Percentiles rank a stretch among this genome's conserved stretches.
Conservation (phyloP, 2,329 filamentous ascomycete genomes). For the Colletotrichum musicola region DNA sequence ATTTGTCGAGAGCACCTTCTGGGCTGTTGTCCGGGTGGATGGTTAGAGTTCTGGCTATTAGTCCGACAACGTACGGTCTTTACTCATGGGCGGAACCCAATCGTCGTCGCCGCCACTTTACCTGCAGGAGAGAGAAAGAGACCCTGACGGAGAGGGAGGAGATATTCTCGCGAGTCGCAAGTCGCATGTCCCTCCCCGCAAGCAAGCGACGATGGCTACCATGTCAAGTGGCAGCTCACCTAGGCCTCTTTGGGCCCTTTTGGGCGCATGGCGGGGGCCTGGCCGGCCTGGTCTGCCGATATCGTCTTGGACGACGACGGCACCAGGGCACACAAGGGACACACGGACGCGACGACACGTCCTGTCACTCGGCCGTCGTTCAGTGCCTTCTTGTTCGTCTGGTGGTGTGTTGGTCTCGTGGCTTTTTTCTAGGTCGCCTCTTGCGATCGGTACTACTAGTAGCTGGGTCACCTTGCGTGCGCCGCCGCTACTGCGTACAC, state of each 20-base stretch:
- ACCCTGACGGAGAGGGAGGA: neutral
- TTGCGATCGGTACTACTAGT: too few species aligned
- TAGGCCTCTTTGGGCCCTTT: constrained; percentile 10
- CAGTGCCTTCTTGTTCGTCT: neutral
- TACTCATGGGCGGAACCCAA: too few species aligned
- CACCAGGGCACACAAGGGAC: neutral
- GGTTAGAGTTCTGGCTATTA: neutral
- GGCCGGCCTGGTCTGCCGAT: constrained; percentile 17
- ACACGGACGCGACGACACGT: constrained; percentile 22
- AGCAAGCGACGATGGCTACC: constrained; percentile 26
- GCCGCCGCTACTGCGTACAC: too few species aligned
- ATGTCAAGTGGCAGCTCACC: neutral
- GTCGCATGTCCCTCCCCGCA: constrained; percentile 18
- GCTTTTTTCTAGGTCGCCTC: neutral
- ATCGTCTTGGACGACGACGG: constrained; percentile 11
- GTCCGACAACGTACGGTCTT: neutral
- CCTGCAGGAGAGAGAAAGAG: too few species aligned
- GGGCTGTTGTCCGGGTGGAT: neutral
- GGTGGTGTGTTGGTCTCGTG: constrained; percentile 22
- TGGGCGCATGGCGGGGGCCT: constrained; percentile 14
- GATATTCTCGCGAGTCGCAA: neutral
- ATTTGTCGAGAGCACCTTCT: neutral
- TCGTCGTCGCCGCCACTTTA: too few species aligned
- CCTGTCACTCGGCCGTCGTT: constrained; percentile 11
- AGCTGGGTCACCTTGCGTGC: too few species aligned